Evolutionary conservation across 495 filamentous ascomycete genomes (phyloP).

Genomic region (Staphylotrichum longicolle): DNA sequence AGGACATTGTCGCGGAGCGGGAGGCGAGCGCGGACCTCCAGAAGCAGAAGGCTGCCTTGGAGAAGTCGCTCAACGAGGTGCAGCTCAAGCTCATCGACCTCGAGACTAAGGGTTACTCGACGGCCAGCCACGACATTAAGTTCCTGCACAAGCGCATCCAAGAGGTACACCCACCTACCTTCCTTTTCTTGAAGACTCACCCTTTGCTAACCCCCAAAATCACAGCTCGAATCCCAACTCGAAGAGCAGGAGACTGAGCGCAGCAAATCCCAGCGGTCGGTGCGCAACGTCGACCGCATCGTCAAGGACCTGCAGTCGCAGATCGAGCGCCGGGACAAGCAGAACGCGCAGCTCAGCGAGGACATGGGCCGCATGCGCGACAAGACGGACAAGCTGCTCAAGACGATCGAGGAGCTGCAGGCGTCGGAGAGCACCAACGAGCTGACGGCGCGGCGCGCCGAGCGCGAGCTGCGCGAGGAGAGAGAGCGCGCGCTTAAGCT

Average conservation of each 20-base stretch:
- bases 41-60: slow-evolving; percentile 87
- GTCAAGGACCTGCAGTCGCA: slow-evolving; percentile 92
- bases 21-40: slow-evolving; percentile 79
- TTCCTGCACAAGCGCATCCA: slow-evolving; percentile 94
- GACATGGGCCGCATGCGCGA: slow-evolving; percentile 82
- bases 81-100: slow-evolving; percentile 88
- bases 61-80: slow-evolving; percentile 88
- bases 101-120: slow-evolving; percentile 95
- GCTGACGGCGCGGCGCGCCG: slow-evolving; percentile 74
- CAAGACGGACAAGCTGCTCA: slow-evolving; percentile 82
- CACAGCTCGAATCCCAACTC: slow-evolving; percentile 84
- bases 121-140: slow-evolving; percentile 87
- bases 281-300: slow-evolving; percentile 90
- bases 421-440: slow-evolving; percentile 76
- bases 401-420: slow-evolving; percentile 91
- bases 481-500: slow-evolving; percentile 76
- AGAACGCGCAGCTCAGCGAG: slow-evolving; percentile 71
- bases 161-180: slow-evolving; percentile 63
- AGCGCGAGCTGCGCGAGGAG: slow-evolving; percentile 88
- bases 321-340: slow-evolving; percentile 88
- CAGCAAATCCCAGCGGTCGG: slow-evolving; percentile 74
- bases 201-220: slow-evolving; percentile 23
- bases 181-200: slow-evolving; percentile 13
- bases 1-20: slow-evolving; percentile 87
- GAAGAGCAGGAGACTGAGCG: slow-evolving; percentile 78